Evolutionary conservation across 1,284 basidiomycete genomes (phyloP), one percentile per base, ranked within the genome.

Genomic region (Rhodotorula mucilaginosa): DNA sequence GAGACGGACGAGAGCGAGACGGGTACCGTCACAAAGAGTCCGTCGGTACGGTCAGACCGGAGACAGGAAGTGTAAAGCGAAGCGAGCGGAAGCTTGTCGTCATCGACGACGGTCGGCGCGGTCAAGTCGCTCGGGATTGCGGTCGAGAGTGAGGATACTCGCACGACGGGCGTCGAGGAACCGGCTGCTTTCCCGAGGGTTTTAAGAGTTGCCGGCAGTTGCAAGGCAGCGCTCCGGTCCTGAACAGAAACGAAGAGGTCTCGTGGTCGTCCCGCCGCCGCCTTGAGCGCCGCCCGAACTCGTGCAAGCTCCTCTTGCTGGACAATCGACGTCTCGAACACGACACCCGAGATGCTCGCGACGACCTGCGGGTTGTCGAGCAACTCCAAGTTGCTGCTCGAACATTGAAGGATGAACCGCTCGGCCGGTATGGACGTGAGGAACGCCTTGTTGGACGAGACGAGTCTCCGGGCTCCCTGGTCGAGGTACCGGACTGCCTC

Each of bases 1-100:
- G 90, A 89, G 21, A 87, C 87, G 74, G 88, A 86, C n/a, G 85
- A 85, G 74, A 88, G 84, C 3, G 91, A 89, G 13, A 82, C 79
- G 57, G 99, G 91, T 65, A 97, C 86, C 26, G 97, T 99, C 0
- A 95, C 90, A 82, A 93, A 95, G 58, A 99, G 87, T 26, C 92
- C 93, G 80, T 99, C 97, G 5, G 89, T 85, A 64, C 97, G 88
- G 82, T 99, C 97, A 3, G 94, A 93, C 26, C 84, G 82, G 66
- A 98, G 82, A 3, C 89, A 86, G 0, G 92, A 88, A 64, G 94
- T 86, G 84, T 95, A 96, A 23, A 89, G 90, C 78, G 93, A 91
- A n/a, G 87, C 87, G 68, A 96, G 83, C 78, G 89, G 90, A 69
- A 95, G 83, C 74, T 88, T 86, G 12, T 68, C 70, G 57, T 70